phyloP scores from a whole-genome alignment of 2,329 filamentous ascomycete genomes.

The Aureobasidium leucospermi region DNA sequence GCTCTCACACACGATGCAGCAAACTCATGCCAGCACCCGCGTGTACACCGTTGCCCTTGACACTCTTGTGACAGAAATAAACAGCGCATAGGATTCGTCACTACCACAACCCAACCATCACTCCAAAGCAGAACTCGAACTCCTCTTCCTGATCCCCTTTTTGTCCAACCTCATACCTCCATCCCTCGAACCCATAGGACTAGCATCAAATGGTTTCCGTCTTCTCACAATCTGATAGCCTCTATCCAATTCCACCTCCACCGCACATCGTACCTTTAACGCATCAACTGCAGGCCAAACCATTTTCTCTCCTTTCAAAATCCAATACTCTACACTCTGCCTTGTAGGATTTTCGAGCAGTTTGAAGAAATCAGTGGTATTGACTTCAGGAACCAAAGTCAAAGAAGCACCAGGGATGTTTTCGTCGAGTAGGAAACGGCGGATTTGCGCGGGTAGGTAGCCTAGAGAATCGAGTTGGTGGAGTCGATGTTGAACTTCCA shows the following conservation, averaged over 20 bases:
- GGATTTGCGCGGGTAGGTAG: slow-evolving; percentile 60
- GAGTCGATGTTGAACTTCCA: slow-evolving; percentile 74
- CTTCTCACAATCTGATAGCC: slow-evolving; percentile 74
- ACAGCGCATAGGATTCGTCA: background rate
- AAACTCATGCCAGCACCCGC: background rate
- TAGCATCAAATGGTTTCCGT: slow-evolving; percentile 37
- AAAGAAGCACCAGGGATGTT: slow-evolving; percentile 51
- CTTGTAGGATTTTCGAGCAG: slow-evolving; percentile 77
- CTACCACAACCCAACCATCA: background rate
- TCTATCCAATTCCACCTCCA: slow-evolving; percentile 81
- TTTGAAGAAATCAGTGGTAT: slow-evolving; percentile 63
- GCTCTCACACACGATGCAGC: background rate
- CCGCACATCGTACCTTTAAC: slow-evolving; percentile 69
- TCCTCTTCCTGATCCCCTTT: background rate
- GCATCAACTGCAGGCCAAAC: slow-evolving; percentile 87
- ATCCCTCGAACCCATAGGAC: background rate
- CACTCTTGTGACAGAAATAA: background rate
- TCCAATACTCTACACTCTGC: slow-evolving; percentile 75
- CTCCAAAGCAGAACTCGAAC: slow-evolving; percentile 5
- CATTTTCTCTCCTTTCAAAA: slow-evolving; percentile 71
- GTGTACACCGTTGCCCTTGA: background rate
- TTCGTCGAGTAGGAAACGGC: slow-evolving; percentile 74
- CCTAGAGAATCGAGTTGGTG: slow-evolving; percentile 73
- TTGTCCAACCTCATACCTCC: slow-evolving; percentile 2
- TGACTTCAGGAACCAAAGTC: slow-evolving; percentile 75